Conservation (phyloP, 805 yeast genomes). For the Wickerhamiella lipophila region DNA sequence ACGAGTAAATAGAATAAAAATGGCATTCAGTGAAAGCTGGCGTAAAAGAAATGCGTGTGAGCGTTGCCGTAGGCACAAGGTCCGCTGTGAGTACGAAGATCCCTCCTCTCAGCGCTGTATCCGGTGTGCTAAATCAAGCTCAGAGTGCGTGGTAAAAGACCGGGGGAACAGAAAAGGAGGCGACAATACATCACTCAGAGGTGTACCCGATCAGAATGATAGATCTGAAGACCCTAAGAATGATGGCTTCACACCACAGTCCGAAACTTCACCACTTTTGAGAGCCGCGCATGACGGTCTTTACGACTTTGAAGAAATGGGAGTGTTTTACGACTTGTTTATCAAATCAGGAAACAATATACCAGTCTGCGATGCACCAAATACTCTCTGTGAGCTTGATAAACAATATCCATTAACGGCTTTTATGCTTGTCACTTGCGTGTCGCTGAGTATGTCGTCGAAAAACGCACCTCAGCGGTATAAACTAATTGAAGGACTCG, state of each 20-base stretch:
- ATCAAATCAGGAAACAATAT: not conserved
- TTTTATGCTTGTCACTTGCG: conserved; percentile 1
- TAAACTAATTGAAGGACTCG: conserved; percentile 4
- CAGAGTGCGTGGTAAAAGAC: conserved; percentile 14
- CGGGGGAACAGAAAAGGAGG: not conserved
- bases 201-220: not conserved
- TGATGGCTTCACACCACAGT: not conserved
- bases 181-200: not conserved
- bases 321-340: conserved; percentile 4
- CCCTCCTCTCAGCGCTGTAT: conserved; percentile 21
- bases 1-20: not conserved
- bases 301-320: conserved; percentile 7
- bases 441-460: conserved; percentile 11
- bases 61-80: conserved; percentile 24
- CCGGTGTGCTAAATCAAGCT: conserved; percentile 18
- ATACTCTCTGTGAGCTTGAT: conserved; percentile 4
- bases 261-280: not conserved
- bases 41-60: conserved; percentile 23
- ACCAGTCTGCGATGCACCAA: not conserved
- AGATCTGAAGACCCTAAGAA: not conserved
- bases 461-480: conserved; percentile 6
- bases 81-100: conserved; percentile 24
- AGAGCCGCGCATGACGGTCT: not conserved
- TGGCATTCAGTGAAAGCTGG: conserved; percentile 20
- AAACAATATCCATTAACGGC: conserved; percentile 1